Percentiles rank a stretch among this genome's conserved stretches.
Conservation (phyloP, 768 basidiomycete species). For the Clitopilus hobsonii region DNA sequence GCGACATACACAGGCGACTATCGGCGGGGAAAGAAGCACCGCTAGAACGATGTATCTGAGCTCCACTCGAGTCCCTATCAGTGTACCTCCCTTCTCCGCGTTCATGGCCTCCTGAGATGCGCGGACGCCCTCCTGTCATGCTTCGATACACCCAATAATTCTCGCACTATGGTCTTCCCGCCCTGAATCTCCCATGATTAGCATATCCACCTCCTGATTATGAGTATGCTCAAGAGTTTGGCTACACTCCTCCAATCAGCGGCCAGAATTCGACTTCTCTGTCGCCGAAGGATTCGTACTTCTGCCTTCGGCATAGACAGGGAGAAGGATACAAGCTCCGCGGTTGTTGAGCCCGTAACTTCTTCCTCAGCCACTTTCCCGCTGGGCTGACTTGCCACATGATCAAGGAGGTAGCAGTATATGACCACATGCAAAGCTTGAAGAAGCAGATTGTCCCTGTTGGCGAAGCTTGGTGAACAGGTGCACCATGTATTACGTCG, state of each 20-base stretch:
- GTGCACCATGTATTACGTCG: too few species aligned
- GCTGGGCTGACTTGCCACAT: background rate
- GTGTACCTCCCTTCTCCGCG: background rate
- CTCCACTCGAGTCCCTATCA: background rate
- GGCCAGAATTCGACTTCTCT: background rate
- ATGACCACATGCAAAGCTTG: background rate
- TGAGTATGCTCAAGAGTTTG: too few species aligned
- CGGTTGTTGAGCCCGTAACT: background rate
- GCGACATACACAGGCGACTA: background rate
- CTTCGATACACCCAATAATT: background rate
- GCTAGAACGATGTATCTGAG: background rate
- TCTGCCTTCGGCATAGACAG: background rate
- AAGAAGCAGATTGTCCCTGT: background rate
- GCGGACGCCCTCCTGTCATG: background rate
- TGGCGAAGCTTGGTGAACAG: too few species aligned
- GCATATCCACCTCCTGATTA: background rate
- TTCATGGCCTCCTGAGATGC: background rate
- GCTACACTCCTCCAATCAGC: background rate
- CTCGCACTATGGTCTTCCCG: background rate
- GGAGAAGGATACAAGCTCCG: background rate
- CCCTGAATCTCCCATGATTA: background rate
- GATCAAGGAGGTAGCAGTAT: background rate
- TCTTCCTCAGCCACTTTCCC: background rate
- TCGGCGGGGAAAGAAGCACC: background rate
- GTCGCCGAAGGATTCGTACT: background rate